These are phyloP conservation scores for Scleroderma bovista DNA, from an alignment of 768 basidiomycete genomes.

Conservation along the genomic window DNA sequence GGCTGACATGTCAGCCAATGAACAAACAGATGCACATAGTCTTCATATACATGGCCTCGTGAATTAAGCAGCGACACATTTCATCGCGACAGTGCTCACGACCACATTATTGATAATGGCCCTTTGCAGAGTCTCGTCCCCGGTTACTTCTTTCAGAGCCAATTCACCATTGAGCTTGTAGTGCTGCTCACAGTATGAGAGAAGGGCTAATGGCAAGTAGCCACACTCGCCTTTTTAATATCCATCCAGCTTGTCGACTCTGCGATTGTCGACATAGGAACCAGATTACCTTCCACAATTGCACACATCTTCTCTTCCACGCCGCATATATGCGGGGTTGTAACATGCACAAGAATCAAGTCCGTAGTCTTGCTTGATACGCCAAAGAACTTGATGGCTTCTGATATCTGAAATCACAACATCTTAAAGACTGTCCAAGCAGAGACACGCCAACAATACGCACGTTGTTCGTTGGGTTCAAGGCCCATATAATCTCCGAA, in stretches of 20 bases:
- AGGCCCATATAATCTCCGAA: constrained; percentile 82
- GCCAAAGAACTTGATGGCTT: constrained; percentile 83
- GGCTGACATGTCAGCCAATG: too few species aligned
- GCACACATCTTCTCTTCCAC: constrained; percentile 49
- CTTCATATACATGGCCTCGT: background rate
- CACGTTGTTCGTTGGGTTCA: constrained; percentile 87
- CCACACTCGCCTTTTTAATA: constrained; percentile 61
- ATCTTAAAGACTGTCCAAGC: background rate
- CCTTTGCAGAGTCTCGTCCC: constrained; percentile 32
- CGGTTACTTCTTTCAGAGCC: constrained; percentile 31
- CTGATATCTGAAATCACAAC: constrained; percentile 59
- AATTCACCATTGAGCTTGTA: constrained; percentile 63
- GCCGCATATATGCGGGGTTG: constrained; percentile 33
- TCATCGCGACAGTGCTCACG: constrained; percentile 76
- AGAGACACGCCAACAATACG: constrained; percentile 9
- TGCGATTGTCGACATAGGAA: constrained; percentile 39
- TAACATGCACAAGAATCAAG: constrained; percentile 70
- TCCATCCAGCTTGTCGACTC: constrained; percentile 62
- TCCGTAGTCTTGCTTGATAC: constrained; percentile 60
- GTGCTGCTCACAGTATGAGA: constrained; percentile 37
- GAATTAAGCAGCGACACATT: constrained; percentile 46
- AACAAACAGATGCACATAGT: background rate
- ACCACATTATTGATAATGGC: constrained; percentile 59
- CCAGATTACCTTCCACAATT: constrained; percentile 54
- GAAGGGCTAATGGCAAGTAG: background rate